Percentiles rank a stretch among this genome's conserved stretches.
These are phyloP conservation scores for Fusarium beomiforme DNA, from an alignment of 2,329 filamentous ascomycete genomes.

Conservation along the genomic window DNA sequence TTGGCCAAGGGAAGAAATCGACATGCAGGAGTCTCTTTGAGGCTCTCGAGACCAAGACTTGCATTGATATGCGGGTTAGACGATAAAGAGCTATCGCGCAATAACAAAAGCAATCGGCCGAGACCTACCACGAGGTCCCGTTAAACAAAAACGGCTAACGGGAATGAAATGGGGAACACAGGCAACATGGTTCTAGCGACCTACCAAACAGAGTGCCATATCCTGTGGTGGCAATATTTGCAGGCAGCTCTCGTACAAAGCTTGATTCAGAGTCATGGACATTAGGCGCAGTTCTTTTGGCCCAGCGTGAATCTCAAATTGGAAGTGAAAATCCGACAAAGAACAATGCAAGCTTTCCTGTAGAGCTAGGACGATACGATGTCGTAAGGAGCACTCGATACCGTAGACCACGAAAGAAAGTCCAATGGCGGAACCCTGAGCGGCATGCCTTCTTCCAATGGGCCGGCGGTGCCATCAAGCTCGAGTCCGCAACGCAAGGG, in stretches of 20 bases:
- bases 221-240: conserved; percentile 25
- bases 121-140: conserved; percentile 12
- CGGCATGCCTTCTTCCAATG: conserved; percentile 26
- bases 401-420: conserved; percentile 15
- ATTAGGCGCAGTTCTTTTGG: conserved; percentile 6
- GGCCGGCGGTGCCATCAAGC: conserved; percentile 17
- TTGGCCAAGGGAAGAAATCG: neutral
- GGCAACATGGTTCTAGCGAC: neutral
- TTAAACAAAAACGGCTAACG: conserved; percentile 20
- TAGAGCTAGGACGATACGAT: conserved; percentile 15
- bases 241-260: neutral
- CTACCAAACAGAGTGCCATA: neutral
- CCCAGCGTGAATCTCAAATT: neutral
- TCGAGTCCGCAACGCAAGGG: conserved; percentile 26
- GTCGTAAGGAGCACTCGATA: conserved; percentile 15
- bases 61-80: neutral
- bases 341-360: conserved; percentile 5
- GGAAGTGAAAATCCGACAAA: conserved; percentile 8
- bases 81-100: conserved; percentile 1
- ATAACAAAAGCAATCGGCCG: conserved; percentile 17
- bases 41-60: neutral
- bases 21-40: neutral
- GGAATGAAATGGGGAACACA: conserved; percentile 9
- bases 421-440: conserved; percentile 19
- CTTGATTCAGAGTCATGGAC: neutral